Percentiles rank a stretch among this genome's conserved stretches.
Conservation (phyloP, 1,139 yeast species). For the Pneumocystis sp. region DNA sequence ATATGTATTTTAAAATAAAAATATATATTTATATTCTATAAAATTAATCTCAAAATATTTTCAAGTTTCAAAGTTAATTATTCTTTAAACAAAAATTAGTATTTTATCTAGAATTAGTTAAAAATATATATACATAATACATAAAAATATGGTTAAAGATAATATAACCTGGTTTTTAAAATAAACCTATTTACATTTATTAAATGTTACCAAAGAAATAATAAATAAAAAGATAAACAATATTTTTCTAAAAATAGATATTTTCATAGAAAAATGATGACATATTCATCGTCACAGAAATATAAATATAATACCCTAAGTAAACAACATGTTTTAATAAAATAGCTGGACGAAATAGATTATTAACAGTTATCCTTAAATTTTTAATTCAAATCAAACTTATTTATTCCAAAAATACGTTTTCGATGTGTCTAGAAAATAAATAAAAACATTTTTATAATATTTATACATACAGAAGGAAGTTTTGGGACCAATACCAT, state of each 20-base stretch:
- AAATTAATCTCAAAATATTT: background rate
- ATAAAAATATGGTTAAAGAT: background rate
- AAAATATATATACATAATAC: background rate
- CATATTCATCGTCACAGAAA: background rate
- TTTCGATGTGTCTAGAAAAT: slow-evolving; percentile 10
- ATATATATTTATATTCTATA: background rate
- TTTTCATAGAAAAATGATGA: background rate
- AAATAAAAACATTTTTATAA: background rate
- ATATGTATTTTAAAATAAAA: background rate
- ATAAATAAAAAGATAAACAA: background rate
- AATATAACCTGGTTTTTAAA: background rate
- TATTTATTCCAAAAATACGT: slow-evolving; percentile 13
- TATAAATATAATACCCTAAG: background rate
- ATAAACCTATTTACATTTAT: background rate
- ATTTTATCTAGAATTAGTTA: background rate
- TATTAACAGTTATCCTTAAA: background rate
- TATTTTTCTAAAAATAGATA: background rate
- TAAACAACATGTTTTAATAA: background rate
- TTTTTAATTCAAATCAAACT: slow-evolving; percentile 10
- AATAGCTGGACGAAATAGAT: background rate
- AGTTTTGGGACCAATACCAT: slow-evolving; percentile 78
- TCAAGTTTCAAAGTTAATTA: background rate
- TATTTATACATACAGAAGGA: slow-evolving; percentile 31
- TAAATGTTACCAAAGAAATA: background rate
- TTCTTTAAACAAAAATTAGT: background rate